Evolutionary conservation across 106 monocot genomes (phyloP).

Genomic region (Dioscorea alata): DNA sequence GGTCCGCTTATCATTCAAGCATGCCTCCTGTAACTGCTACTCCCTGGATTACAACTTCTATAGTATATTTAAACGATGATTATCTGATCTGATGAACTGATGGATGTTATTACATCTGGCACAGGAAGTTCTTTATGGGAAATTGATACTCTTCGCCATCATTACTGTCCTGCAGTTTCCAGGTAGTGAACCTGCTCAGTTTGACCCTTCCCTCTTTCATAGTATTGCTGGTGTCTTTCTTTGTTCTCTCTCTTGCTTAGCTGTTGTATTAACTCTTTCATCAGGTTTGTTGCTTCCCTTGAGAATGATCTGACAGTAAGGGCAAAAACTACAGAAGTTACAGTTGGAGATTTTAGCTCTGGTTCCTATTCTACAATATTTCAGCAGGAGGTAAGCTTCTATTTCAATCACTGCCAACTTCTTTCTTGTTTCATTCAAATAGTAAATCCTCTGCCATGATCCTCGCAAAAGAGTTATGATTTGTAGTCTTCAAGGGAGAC

Average conservation of each 20-base stretch:
- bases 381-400: constrained; percentile 54
- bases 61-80: not conserved
- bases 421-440: too few species aligned
- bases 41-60: too few species aligned
- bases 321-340: constrained; percentile 76
- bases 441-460: too few species aligned
- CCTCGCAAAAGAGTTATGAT: too few species aligned
- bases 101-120: not conserved
- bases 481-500: too few species aligned
- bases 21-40: too few species aligned
- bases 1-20: too few species aligned
- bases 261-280: not conserved
- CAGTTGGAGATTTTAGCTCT: constrained; percentile 76
- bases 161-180: constrained; percentile 89
- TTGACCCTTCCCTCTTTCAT: not conserved
- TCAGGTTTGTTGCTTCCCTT: constrained; percentile 81
- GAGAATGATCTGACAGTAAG: constrained; percentile 87
- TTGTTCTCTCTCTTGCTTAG: not conserved
- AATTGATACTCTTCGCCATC: constrained; percentile 81
- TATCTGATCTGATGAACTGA: not conserved
- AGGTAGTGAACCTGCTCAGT: constrained; percentile 23
- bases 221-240: not conserved
- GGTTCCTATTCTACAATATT: constrained; percentile 90
- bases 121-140: constrained; percentile 97
- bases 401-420: not conserved